Evolutionary conservation across 2,329 filamentous ascomycete species (phyloP), one percentile per base, ranked within the genome.

Genomic region (Periconia sp.): DNA sequence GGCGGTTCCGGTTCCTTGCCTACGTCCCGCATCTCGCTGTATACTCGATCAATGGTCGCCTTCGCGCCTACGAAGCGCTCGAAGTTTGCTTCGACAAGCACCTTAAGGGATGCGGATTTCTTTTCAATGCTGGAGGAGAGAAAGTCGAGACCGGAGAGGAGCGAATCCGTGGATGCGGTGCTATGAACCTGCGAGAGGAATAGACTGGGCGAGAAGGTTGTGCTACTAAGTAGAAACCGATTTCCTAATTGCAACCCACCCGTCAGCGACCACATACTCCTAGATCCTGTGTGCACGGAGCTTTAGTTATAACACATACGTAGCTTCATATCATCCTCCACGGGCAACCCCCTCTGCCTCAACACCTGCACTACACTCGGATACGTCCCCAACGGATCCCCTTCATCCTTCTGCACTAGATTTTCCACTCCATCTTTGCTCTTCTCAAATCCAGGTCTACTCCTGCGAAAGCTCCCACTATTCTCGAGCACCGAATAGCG

Each of bases 51-150:
- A 61, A 99, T 97, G 6, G 92, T 97, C 13, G 92, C 89, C 71
- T 99, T 99, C 30, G 94, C 94, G 51, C 90, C 87, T 42, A 99
- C 94, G 74, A 99, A 99, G 54, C 92, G 87, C 72, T 99, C 95
- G 66, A 99, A 99, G 69, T 99, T 99, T 52, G 89, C 92, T 70
- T 99, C 94, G 17, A 99, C 94, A 13, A 99, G 80, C 9, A 95
- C 88, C 68, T 99, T 99, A 48, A 99, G 81, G 4, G 92, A 96
- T 0, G 92, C 94, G 0, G 92, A 96, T 71, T 99, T 99, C 72
- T 97, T 89, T 62, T 97, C 94, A 61, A 99, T 99, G 1, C 92
- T 96, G 49, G 83, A 83, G 13, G 91, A 94, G 15, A 99, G 82
- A 46, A 88, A 85, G 56, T 96, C 88, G 15, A 99, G 81, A 3